Evolutionary conservation across 179 eudicot species (phyloP), one percentile per base, ranked within the genome.

Genomic region (Silene noctiflora): DNA sequence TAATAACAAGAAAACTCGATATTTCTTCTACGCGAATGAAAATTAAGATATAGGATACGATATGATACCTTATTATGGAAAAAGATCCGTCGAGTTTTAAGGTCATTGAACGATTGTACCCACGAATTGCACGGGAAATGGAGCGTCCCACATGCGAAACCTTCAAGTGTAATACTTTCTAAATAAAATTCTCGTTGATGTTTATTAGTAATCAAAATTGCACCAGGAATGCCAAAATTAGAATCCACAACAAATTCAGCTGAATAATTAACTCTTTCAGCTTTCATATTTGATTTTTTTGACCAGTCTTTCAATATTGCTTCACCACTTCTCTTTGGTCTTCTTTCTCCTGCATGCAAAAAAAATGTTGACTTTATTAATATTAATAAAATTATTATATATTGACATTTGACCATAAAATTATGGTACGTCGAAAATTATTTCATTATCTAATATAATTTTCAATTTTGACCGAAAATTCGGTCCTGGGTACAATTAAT

Each of bases 81-180:
- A 79, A 95, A 95, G 51, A 91, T 79, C 33, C 99, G 82, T 66
- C 86, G 85, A 46, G 76, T 86, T 79, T 92, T 96, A 68, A 85
- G 85, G 83, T 91, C 89, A 69, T 87, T 88, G 70, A 60, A 86
- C 62, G 99, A 86, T 77, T 93, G 98, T 44, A 95, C 93, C 93
- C 97, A 93, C 7, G 99, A 95, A 68, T 88, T 93, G 69, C 99
- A 95, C 67, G 98, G 90, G 77, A 95, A 95, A 77, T 95, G 96
- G 27, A 95, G 88, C 3, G 99, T 93, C 19, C 98, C 97, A 78
- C 86, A 78, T 0, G 97, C 92, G 71, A 93, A 91, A 4, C 97
- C 99, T 81, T 93, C 98, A 76, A 93, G 67, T 1, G 92, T 91
- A 22, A 95, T 91, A 35, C 81, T 86, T 76, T 95, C 99, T 78